phyloP scores from a whole-genome alignment of 306 rosid genomes.

The Cucumis cinereus region DNA sequence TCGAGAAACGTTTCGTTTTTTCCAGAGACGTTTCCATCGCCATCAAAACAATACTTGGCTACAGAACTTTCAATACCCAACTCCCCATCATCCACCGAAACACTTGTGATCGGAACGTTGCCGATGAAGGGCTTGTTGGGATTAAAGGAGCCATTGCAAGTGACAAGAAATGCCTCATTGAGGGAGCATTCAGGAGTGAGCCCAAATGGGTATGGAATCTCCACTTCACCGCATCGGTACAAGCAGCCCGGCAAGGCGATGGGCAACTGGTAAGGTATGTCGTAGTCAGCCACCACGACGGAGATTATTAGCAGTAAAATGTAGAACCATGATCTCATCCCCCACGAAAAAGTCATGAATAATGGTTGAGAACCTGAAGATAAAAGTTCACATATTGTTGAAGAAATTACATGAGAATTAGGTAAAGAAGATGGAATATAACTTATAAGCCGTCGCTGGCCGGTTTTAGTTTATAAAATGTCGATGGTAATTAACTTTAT shows the following conservation, averaged over 20 bases:
- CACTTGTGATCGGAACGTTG: background rate
- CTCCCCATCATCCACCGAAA: background rate
- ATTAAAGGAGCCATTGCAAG: background rate
- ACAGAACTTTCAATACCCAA: background rate
- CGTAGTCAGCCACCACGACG: background rate
- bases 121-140: background rate
- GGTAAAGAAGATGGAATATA: background rate
- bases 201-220: constrained; percentile 1
- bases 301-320: background rate
- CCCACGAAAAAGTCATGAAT: background rate
- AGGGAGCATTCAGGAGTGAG: background rate
- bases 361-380: background rate
- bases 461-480: background rate
- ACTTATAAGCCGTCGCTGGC: background rate
- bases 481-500: background rate
- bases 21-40: background rate
- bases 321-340: background rate
- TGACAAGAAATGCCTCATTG: background rate
- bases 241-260: background rate
- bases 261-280: background rate
- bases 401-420: background rate
- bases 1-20: background rate
- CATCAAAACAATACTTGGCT: background rate
- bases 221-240: background rate
- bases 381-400: background rate